Evolutionary conservation across 257 asterid genomes (phyloP).

Genomic region (Solanum gandarillasii): DNA sequence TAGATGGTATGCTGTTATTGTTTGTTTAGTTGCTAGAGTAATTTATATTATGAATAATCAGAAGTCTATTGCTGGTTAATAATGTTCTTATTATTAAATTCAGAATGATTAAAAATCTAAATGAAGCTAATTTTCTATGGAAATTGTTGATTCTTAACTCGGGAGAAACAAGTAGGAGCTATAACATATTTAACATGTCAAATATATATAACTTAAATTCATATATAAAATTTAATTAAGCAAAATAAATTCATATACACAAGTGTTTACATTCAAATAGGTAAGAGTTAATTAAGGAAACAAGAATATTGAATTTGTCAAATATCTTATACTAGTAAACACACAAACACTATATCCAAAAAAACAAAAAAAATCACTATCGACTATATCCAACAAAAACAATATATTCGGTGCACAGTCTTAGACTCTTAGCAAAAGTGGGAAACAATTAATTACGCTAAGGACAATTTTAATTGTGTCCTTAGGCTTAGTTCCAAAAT

Average conservation of each 20-base stretch:
- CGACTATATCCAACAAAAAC: neutral
- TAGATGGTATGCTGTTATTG: neutral
- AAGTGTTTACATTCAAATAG: neutral
- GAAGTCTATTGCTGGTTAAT: neutral
- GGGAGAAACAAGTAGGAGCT: neutral
- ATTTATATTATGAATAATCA: neutral
- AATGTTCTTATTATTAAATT: neutral
- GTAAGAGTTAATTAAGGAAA: neutral
- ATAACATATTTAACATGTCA: neutral
- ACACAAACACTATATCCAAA: neutral
- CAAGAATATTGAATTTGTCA: neutral
- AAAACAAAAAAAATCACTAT: neutral
- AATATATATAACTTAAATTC: neutral
- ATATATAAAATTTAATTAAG: neutral
- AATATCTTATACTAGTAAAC: neutral
- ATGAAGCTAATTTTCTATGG: neutral
- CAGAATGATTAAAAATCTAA: neutral
- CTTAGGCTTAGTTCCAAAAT: neutral
- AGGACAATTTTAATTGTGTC: neutral
- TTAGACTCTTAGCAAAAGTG: neutral
- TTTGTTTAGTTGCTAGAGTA: neutral
- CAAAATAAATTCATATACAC: neutral
- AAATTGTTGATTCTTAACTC: neutral
- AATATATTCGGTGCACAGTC: neutral
- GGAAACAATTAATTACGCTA: neutral